Base-by-base conservation (phyloP, 2,329 filamentous ascomycete species). In the Calonectria crousiana region DNA sequence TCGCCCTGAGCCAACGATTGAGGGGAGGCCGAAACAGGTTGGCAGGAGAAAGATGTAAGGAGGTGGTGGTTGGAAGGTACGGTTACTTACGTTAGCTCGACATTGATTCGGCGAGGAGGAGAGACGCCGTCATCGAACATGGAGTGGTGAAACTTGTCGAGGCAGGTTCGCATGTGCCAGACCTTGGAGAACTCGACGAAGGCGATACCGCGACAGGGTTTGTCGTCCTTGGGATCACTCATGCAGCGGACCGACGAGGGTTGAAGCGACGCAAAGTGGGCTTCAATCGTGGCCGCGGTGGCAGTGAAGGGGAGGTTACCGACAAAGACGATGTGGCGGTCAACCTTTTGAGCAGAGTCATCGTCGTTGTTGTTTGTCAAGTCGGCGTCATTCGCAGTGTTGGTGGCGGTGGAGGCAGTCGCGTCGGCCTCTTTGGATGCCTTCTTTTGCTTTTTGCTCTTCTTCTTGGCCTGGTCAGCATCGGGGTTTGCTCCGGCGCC, bases 251-350 rank as follows among this genome's bases (percentile, higher is more conserved):
- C 84, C 32, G 84, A 82, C 20, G 82, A 70, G 30, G 84, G 84
- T 26, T 79, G 78, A 76, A 98, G 91, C 75, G 94, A 92, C 52
- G 92, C 89, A 84, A 98, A 98, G 87, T 98, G 96, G 72, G 90
- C 88, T 72, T 87, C 86, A 75, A 98, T 90, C 52, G 92, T 89
- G 65, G 90, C 90, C 67, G 90, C 89, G 5, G 93, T 98, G 51
- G 95, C 94, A 75, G 90, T 92, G 90, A 92, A 98, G 65, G 96
- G 96, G 8, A 98, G 93, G 86, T 98, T 98, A 83, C 96, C 95
- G 26, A 81, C 77, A 41, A 82, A 83, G 78, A 81, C 79, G 74
- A 84, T 86, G 80, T 80, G 77, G 44, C 82, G 82, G 69, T 82
- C 80, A 60, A 75, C 72, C 64, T 83, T 81, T 58, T 75, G 38